Base-by-base conservation (phyloP, 2,329 filamentous ascomycete species). In the Phialocephala subalpina region DNA sequence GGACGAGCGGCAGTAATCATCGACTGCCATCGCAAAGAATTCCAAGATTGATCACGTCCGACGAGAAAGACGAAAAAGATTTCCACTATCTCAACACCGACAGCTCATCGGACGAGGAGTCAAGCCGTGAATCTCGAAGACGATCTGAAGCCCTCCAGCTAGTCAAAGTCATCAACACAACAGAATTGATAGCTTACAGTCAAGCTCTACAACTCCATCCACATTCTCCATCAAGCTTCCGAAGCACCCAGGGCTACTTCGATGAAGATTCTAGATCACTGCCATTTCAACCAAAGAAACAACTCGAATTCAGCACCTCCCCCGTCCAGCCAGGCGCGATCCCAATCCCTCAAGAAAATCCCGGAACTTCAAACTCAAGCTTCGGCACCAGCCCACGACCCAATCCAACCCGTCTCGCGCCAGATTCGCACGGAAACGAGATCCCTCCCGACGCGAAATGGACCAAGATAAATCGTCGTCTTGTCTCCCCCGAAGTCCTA, bases 401-500 rank as follows among this genome's bases (percentile, higher is more conserved):
- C 14, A 56, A 67, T 12, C 29, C 62, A 18, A 40, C 68, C 20
- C 63, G 63, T 2, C 77, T 89, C 2, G 85, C 82, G 0, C 87
- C 88, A 0, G 88, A 90, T 70, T 80, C 82, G 25, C 81, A 83
- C 36, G 88, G 88, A 1, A 80, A 82, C 4, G 81, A 84, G 14
- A 90, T 90, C 1, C 82, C 83, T 0, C 72, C 82, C 1, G 84
- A 88, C 29, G 87, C 86, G 1, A 81, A 82, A 58, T 90, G 87
- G 87, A 90, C 87, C 3, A 83, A 81, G 63, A 86, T 90, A 38
- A 81, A 79, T 62, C 82, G 87, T 14, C 79, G 78, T 1, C 79
- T 87, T 0, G 81, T 90, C 9, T 88, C 86, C n/a, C 82, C 84
- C 5, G 86, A 87, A 68, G 84, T 88, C 0, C 78, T 90, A 2